phyloP scores from a whole-genome alignment of 2,329 filamentous ascomycete genomes.

The Xylaria sp. region DNA sequence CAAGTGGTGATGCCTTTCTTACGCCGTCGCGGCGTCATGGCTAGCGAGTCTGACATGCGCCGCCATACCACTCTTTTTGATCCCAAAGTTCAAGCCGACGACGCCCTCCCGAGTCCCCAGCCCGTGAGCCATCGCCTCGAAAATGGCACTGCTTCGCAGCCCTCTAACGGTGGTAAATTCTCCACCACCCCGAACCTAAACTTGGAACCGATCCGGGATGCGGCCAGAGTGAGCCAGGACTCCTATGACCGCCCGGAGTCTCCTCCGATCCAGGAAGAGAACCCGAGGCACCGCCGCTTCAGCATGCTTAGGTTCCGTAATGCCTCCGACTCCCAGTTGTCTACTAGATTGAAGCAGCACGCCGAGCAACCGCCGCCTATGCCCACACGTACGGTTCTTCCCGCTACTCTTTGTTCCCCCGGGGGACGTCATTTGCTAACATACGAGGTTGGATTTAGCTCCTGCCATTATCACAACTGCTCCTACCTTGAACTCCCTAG shows the following conservation, averaged over 20 bases:
- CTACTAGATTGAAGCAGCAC: slow-evolving; percentile 74
- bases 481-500: slow-evolving; percentile 72
- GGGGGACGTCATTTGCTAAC: slow-evolving; percentile 37
- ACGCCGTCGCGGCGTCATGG: slow-evolving; percentile 69
- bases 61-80: slow-evolving; percentile 58
- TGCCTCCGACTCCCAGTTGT: slow-evolving; percentile 91
- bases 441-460: slow-evolving; percentile 54
- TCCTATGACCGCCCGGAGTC: slow-evolving; percentile 55
- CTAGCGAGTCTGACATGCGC: slow-evolving; percentile 68
- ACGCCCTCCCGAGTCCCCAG: slow-evolving; percentile 39
- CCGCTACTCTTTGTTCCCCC: slow-evolving; percentile 4
- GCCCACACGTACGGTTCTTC: slow-evolving; percentile 61
- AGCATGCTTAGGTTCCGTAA: slow-evolving; percentile 86
- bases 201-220: slow-evolving; percentile 16
- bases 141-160: slow-evolving; percentile 27
- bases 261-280: slow-evolving; percentile 65
- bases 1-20: slow-evolving; percentile 64
- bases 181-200: slow-evolving; percentile 36
- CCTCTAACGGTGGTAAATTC: slow-evolving; percentile 38
- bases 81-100: slow-evolving; percentile 40
- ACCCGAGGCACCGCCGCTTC: slow-evolving; percentile 68
- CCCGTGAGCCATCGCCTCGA: slow-evolving; percentile 26
- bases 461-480: slow-evolving; percentile 90
- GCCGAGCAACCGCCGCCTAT: slow-evolving; percentile 66
- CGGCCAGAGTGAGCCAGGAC: slow-evolving; percentile 44